phyloP scores from a whole-genome alignment of 192 early-diverging fungal species.

The Martensiomyces pterosporus region DNA sequence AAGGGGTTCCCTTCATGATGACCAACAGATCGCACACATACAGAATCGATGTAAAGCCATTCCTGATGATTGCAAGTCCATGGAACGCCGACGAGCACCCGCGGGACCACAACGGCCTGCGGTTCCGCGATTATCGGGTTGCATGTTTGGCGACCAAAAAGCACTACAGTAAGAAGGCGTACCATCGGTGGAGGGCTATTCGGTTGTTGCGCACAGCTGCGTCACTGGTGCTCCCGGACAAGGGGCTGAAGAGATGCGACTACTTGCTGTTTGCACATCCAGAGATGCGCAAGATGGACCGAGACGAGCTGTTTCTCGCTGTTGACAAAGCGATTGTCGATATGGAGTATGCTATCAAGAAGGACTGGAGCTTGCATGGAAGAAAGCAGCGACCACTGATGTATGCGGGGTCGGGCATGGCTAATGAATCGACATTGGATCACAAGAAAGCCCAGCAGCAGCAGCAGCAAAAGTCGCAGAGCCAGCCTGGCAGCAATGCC shows the following conservation, averaged over 20 bases:
- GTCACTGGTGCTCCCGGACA: constrained; percentile 31
- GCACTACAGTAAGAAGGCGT: constrained; percentile 25
- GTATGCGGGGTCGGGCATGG: neutral
- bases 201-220: constrained; percentile 34
- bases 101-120: constrained; percentile 40
- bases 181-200: constrained; percentile 28
- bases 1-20: constrained; percentile 9
- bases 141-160: constrained; percentile 32
- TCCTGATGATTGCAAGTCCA: constrained; percentile 24
- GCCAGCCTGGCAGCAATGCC: neutral
- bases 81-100: constrained; percentile 39
- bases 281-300: constrained; percentile 20
- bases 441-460: neutral
- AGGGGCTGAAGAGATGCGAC: constrained; percentile 41
- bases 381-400: neutral
- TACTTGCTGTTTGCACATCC: constrained; percentile 23
- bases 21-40: neutral
- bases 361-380: neutral
- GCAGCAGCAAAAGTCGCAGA: neutral
- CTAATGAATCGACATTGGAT: no score
- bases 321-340: constrained; percentile 31
- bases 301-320: constrained; percentile 24
- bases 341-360: constrained; percentile 3
- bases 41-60: constrained; percentile 1
- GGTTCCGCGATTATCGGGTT: constrained; percentile 44